Evolutionary conservation across 140 eudicot species (phyloP), one percentile per base, ranked within the genome.

Genomic region (Senecio squalidus): DNA sequence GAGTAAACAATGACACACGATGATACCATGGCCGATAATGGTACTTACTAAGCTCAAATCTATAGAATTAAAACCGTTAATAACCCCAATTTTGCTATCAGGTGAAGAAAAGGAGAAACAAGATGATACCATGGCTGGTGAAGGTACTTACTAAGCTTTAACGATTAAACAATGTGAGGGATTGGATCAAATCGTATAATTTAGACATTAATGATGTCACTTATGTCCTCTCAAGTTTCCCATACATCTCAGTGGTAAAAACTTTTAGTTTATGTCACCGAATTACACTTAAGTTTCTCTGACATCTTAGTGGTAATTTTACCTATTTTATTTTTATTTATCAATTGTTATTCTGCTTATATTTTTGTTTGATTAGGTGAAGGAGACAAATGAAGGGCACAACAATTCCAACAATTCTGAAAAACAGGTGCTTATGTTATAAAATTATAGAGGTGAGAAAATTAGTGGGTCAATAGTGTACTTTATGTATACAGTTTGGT

Each of bases 221-320:
- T 53, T 88, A 83, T 66, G 87, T 79, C 43, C 95, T 91, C 70
- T 73, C 94, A 60, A 80, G 68, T 76, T 91, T 91, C 82, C 90
- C 98, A 24, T 91, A 86, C 57, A 81, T 91, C 62, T 91, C 98
- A 25, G 58, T 71, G 91, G 96, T 91, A 80, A 29, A 39, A 4
- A 46, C 24, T 30, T 58, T 58, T 75, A 38, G 23, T 59, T 10
- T 41, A 29, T 49, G 4, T 41, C 6, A 53, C 16, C 18, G 22
- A 48, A 17, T 9, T 10, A 23, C 25, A n/a, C 11, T 46, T 30
- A 2, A 7, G 10, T 31, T 28, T 10, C 17, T 14, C 25, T 43
- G 23, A 40, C 48, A 38, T 53, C 54, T 53, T 43, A 21, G 13
- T 46, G 52, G 18, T 7, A 24, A 18, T 30, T 38, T 38, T 29